Evolutionary conservation across 1,284 basidiomycete species (phyloP).

Genomic region (Microbotryomycetes sp.): DNA sequence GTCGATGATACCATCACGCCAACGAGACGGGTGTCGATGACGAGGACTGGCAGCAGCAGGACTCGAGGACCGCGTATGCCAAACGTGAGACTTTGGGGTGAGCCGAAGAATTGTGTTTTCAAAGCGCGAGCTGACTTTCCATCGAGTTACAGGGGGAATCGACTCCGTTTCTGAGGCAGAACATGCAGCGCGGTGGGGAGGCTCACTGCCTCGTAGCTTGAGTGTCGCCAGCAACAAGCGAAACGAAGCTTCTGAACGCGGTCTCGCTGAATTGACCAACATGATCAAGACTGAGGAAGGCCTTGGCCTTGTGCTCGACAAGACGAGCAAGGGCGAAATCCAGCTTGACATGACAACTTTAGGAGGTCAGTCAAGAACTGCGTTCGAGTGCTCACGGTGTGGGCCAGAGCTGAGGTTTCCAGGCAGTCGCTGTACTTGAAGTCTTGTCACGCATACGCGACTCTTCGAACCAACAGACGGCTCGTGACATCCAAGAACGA

Average conservation of each 20-base stretch:
- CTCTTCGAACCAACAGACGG: constrained; percentile 6
- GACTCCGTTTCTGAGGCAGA: background rate
- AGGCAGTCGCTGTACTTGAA: constrained; percentile 17
- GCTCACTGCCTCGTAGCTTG: background rate
- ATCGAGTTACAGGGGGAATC: background rate
- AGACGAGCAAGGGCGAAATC: background rate
- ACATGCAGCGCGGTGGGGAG: background rate
- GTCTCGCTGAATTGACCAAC: background rate
- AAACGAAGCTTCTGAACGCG: too few species aligned
- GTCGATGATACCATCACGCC: too few species aligned
- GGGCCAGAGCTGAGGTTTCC: too few species aligned
- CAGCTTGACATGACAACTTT: background rate
- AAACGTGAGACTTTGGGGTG: background rate
- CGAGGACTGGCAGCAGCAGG: too few species aligned
- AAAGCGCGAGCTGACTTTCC: background rate
- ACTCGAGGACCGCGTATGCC: background rate
- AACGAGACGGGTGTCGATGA: too few species aligned
- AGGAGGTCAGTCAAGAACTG: background rate
- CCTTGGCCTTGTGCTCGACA: constrained; percentile 2
- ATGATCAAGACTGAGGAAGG: background rate
- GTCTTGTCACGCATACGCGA: constrained; percentile 18
- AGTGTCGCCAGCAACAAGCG: too few species aligned
- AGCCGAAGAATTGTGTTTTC: background rate
- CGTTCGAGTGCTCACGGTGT: background rate
- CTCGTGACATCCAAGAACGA: constrained; percentile 1